Conservation (phyloP, 306 rosid genomes). For the Glycine tomentella region DNA sequence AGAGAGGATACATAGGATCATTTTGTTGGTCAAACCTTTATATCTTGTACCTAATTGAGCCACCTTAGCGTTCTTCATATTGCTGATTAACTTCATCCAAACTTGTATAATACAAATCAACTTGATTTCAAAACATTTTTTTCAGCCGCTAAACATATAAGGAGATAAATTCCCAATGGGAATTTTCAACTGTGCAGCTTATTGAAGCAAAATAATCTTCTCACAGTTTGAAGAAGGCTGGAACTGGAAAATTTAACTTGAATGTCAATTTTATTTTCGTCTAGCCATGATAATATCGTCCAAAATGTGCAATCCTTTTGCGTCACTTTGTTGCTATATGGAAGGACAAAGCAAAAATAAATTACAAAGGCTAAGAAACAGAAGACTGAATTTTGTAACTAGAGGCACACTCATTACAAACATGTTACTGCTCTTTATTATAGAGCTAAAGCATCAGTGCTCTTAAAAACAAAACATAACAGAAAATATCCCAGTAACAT, state of each 20-base stretch:
- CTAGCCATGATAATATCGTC: neutral
- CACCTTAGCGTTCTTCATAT: no score
- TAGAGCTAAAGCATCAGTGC: no score
- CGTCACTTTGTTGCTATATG: neutral
- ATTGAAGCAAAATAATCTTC: neutral
- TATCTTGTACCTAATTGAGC: no score
- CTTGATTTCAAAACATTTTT: conserved; percentile 4
- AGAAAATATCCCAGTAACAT: no score
- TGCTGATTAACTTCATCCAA: no score
- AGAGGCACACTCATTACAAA: no score
- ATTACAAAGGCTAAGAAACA: no score
- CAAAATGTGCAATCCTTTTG: neutral
- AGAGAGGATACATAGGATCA: neutral
- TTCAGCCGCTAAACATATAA: neutral
- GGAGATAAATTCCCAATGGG: neutral
- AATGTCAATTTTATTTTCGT: neutral
- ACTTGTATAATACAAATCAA: neutral
- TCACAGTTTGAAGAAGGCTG: neutral
- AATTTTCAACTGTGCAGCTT: neutral
- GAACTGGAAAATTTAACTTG: neutral
- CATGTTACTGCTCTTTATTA: no score
- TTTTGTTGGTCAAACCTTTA: no score
- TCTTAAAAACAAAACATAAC: no score
- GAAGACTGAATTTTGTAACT: no score
- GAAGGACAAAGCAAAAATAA: no score